Conservation (phyloP, 2,329 filamentous ascomycete species). For the Diaporthe sp. region DNA sequence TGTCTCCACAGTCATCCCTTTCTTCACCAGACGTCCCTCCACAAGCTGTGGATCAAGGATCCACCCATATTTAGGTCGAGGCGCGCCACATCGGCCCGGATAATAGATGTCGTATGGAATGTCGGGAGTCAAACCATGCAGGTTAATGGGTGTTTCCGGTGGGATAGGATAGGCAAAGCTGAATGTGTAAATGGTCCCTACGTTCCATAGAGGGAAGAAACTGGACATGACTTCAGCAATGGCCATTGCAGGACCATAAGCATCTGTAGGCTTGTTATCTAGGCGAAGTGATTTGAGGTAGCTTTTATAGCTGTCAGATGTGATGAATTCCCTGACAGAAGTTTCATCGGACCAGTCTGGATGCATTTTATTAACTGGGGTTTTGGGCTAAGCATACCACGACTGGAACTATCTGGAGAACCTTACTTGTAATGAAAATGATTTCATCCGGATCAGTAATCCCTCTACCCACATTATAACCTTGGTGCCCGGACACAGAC, state of each 20-base stretch:
- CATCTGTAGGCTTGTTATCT: background rate
- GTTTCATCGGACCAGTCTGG: background rate
- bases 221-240: background rate
- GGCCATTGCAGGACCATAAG: background rate
- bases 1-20: background rate
- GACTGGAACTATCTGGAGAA: background rate
- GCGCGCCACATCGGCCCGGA: background rate
- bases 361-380: background rate
- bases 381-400: background rate
- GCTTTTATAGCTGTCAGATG: background rate
- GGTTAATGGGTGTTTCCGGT: background rate
- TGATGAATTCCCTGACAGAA: background rate
- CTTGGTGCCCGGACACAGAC: background rate
- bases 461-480: background rate
- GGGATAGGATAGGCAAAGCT: background rate
- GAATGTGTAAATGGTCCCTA: background rate
- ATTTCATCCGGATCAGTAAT: background rate
- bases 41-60: background rate
- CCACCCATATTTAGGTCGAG: background rate
- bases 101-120: background rate
- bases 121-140: background rate
- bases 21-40: background rate
- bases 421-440: background rate
- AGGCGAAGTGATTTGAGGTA: background rate
- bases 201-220: background rate